Conservation (phyloP, 1,139 yeast genomes). For the Taphrina populina region DNA sequence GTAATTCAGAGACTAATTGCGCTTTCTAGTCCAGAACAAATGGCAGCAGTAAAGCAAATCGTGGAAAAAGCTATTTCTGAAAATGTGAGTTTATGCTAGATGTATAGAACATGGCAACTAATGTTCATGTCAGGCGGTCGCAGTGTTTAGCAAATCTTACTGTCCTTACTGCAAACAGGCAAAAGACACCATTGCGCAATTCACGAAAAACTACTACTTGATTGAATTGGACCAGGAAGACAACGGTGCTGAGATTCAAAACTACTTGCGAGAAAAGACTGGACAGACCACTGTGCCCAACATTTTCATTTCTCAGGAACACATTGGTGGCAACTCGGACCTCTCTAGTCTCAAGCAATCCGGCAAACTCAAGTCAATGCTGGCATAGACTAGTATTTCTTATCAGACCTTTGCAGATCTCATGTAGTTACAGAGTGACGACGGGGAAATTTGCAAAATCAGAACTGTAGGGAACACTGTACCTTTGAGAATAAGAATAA, state of each 20-base stretch:
- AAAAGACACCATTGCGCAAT: constrained; percentile 56
- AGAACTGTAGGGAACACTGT: too few species aligned
- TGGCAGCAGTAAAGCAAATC: constrained; percentile 32
- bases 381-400: constrained; percentile 39
- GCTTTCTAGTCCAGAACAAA: constrained; percentile 32
- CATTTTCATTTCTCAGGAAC: constrained; percentile 84
- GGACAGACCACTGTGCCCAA: constrained; percentile 95
- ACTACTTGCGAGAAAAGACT: constrained; percentile 69
- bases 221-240: constrained; percentile 60
- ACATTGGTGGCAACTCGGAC: constrained; percentile 90
- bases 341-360: constrained; percentile 58
- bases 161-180: constrained; percentile 68
- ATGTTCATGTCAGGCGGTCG: constrained; percentile 45
- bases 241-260: constrained; percentile 66
- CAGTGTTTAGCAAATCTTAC: constrained; percentile 78
- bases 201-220: constrained; percentile 57
- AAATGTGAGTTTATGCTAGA: constrained; percentile 49
- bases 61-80: constrained; percentile 50
- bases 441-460: too few species aligned
- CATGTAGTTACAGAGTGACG: too few species aligned
- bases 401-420: too few species aligned
- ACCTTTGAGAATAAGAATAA: too few species aligned
- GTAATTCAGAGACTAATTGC: too few species aligned
- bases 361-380: constrained; percentile 48
- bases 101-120: background rate